phyloP scores from a whole-genome alignment of 2,329 filamentous ascomycete genomes.

The Fusarium bulbicola region DNA sequence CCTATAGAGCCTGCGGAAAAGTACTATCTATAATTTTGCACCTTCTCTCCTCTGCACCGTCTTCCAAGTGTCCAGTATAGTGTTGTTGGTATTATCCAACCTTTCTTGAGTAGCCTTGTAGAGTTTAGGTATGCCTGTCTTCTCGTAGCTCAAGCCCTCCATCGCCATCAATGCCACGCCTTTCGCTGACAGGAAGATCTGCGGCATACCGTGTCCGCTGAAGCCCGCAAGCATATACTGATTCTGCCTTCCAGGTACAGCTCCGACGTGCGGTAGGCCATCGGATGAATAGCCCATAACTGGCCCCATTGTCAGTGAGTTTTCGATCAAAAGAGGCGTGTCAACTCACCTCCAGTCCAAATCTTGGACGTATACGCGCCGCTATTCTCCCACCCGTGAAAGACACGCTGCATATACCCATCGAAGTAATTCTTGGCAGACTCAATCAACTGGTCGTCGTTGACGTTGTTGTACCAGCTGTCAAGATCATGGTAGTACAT shows the following conservation, averaged over 20 bases:
- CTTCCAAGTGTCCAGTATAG: background rate
- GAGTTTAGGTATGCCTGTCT: background rate
- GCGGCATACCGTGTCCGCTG: constrained; percentile 57
- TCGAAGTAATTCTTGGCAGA: constrained; percentile 50
- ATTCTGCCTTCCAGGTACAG: constrained; percentile 47
- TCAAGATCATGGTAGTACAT: background rate
- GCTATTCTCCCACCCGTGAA: constrained; percentile 58
- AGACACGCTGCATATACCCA: constrained; percentile 58
- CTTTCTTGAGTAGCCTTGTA: background rate
- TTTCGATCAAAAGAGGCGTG: no score
- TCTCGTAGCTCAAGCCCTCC: background rate
- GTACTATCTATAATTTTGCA: background rate
- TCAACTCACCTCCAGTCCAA: constrained; percentile 42
- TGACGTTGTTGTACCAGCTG: background rate
- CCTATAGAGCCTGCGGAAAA: background rate
- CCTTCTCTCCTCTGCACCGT: background rate
- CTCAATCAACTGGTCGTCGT: background rate
- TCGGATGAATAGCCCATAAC: constrained; percentile 57
- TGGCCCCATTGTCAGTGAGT: constrained; percentile 3
- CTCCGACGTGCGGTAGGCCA: constrained; percentile 54
- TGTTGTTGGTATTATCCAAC: background rate
- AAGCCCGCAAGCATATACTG: constrained; percentile 1
- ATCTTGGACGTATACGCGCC: constrained; percentile 46
- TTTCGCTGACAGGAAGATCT: constrained; percentile 35
- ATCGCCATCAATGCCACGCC: background rate